Evolutionary conservation across 2,329 filamentous ascomycete species (phyloP).

Genomic region (Trichoderma brevicompactum): DNA sequence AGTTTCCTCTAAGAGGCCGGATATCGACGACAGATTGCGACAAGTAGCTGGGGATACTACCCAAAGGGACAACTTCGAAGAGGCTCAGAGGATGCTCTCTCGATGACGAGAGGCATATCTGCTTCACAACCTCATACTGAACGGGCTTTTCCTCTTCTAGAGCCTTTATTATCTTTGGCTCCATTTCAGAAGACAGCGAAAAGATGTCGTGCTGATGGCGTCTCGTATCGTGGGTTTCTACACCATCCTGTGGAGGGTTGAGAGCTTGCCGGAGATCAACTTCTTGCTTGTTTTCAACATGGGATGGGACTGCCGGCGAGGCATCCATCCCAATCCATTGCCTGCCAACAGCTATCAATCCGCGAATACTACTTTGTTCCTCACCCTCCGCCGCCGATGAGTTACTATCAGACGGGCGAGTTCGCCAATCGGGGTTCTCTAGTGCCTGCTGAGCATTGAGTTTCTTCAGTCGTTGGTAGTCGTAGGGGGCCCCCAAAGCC

Average conservation of each 20-base stretch:
- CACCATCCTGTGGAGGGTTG: neutral
- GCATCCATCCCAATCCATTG: neutral
- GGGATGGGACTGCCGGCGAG: neutral
- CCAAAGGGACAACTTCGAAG: slow-evolving; percentile 16
- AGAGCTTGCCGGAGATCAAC: neutral
- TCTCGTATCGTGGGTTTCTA: neutral
- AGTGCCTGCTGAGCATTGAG: slow-evolving; percentile 40
- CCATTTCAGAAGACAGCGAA: neutral
- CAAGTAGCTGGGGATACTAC: neutral
- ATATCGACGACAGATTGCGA: slow-evolving; percentile 19
- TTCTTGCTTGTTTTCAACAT: neutral
- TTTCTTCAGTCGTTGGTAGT: slow-evolving; percentile 25
- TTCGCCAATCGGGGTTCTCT: slow-evolving; percentile 45
- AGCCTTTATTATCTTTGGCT: neutral
- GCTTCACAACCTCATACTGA: slow-evolving; percentile 19
- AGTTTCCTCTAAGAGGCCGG: neutral
- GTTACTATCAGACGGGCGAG: slow-evolving; percentile 32
- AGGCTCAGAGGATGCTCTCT: slow-evolving; percentile 18
- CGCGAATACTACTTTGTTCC: neutral
- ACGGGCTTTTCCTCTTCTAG: neutral
- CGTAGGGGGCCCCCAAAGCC: neutral
- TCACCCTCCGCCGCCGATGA: slow-evolving; percentile 1
- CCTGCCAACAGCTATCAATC: neutral
- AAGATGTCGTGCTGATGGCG: neutral
- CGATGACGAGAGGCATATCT: slow-evolving; percentile 10